These are phyloP conservation scores for Sphaceloma murrayae DNA, from an alignment of 2,329 filamentous ascomycete genomes.

Conservation along the genomic window DNA sequence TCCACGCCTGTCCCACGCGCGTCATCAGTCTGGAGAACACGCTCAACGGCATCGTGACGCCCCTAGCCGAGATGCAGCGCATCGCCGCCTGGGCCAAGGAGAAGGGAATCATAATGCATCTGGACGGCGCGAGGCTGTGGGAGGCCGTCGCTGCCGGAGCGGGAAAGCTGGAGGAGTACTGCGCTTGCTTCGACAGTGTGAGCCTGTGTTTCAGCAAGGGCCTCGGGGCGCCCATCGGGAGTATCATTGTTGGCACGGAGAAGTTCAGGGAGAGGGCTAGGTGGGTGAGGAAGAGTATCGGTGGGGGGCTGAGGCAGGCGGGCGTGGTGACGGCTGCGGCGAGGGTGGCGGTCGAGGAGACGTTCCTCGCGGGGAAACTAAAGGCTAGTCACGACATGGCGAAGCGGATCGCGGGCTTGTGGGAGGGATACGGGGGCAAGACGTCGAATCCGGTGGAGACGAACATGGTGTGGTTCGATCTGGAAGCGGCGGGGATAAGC, in stretches of 20 bases:
- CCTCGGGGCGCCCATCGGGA: constrained; percentile 70
- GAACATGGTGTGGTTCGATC: constrained; percentile 86
- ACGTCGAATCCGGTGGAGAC: constrained; percentile 64
- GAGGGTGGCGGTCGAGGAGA: constrained; percentile 67
- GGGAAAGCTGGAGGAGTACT: constrained; percentile 57
- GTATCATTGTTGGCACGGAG: constrained; percentile 54
- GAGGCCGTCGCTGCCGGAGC: constrained; percentile 65
- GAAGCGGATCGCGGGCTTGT: constrained; percentile 52
- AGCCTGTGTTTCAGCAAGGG: constrained; percentile 76
- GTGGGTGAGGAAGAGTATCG: constrained; percentile 73
- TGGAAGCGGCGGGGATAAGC: constrained; percentile 50
- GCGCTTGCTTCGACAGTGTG: constrained; percentile 61
- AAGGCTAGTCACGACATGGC: constrained; percentile 53
- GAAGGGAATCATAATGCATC: constrained; percentile 59
- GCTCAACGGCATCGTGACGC: constrained; percentile 67
- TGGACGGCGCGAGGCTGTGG: constrained; percentile 75
- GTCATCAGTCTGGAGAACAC: constrained; percentile 84
- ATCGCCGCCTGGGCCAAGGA: constrained; percentile 59
- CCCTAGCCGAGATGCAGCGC: constrained; percentile 56
- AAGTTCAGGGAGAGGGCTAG: constrained; percentile 55
- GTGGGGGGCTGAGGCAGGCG: constrained; percentile 66
- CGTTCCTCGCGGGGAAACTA: constrained; percentile 60
- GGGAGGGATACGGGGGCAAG: constrained; percentile 60
- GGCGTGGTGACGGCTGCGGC: constrained; percentile 69
- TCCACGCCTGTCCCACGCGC: constrained; percentile 70